Evolutionary conservation across 2,329 filamentous ascomycete species (phyloP).

Genomic region (Neonectria ditissima): DNA sequence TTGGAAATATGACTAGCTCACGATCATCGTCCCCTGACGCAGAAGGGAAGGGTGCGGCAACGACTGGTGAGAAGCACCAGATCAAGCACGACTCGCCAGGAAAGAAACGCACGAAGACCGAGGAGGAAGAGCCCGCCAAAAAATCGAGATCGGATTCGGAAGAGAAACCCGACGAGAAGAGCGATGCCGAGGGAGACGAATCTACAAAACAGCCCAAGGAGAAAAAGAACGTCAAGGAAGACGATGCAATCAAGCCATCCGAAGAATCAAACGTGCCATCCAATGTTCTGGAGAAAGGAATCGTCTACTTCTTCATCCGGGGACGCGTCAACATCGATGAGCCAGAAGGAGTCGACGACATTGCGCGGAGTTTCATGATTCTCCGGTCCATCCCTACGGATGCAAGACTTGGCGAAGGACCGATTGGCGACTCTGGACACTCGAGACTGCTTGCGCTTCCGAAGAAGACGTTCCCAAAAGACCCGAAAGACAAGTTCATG

Average conservation of each 20-base stretch:
- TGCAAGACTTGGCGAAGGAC: constrained; percentile 67
- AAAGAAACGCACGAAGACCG: constrained; percentile 44
- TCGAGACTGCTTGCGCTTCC: constrained; percentile 82
- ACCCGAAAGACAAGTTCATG: constrained; percentile 78
- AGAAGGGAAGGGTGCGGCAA: constrained; percentile 24
- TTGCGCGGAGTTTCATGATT: constrained; percentile 83
- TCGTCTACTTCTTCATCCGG: constrained; percentile 92
- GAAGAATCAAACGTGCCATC: constrained; percentile 53
- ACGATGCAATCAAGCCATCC: constrained; percentile 34
- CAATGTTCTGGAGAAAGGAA: constrained; percentile 83
- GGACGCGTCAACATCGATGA: constrained; percentile 79
- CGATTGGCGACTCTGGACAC: constrained; percentile 65
- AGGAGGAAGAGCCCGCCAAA: constrained; percentile 12
- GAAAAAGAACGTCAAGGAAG: constrained; percentile 20
- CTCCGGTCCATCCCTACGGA: constrained; percentile 78
- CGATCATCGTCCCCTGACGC: background rate
- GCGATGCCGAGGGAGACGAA: constrained; percentile 4
- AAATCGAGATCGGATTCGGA: constrained; percentile 2
- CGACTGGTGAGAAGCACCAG: constrained; percentile 46
- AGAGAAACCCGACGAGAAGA: constrained; percentile 17
- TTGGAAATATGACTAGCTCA: background rate
- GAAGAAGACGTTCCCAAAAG: constrained; percentile 84
- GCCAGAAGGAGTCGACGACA: constrained; percentile 75
- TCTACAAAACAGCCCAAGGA: constrained; percentile 4
- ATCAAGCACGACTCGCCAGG: constrained; percentile 43